Evolutionary conservation across 169 alveolate genomes (phyloP).

Genomic region (Eimeria acervulina): DNA sequence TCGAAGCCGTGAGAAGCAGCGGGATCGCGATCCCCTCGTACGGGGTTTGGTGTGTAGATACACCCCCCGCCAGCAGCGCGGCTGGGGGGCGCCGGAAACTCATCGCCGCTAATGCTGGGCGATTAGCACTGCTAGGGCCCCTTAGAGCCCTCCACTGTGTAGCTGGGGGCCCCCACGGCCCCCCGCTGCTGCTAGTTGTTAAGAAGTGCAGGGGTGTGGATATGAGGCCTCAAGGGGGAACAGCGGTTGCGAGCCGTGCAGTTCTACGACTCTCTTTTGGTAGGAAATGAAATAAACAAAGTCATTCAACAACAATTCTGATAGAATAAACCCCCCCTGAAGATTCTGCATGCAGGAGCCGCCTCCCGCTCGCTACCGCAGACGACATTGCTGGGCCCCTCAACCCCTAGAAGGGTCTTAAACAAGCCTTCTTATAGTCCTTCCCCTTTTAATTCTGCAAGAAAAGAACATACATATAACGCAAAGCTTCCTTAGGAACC

Average conservation of each 20-base stretch:
- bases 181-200: not conserved
- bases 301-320: not conserved
- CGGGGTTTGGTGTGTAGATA: conserved; percentile 12
- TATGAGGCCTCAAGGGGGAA: not conserved
- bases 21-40: not conserved
- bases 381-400: conserved; percentile 14
- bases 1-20: not conserved
- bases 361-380: conserved; percentile 4
- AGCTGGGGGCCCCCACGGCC: not conserved
- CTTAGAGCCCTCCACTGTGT: not conserved
- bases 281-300: not conserved
- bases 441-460: not conserved
- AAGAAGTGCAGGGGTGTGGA: not conserved
- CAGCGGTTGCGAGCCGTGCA: not conserved
- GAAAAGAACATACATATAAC: not conserved
- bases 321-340: not conserved
- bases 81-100: not conserved
- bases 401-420: not conserved
- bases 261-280: not conserved
- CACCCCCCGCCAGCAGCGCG: conserved; percentile 50
- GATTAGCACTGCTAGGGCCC: not conserved
- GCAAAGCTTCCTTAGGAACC: not conserved
- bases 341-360: not conserved
- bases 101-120: not conserved
- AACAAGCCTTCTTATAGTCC: not conserved